Evolutionary conservation across 2,329 filamentous ascomycete species (phyloP), one percentile per base, ranked within the genome.

Genomic region (Monilinia fructicola): DNA sequence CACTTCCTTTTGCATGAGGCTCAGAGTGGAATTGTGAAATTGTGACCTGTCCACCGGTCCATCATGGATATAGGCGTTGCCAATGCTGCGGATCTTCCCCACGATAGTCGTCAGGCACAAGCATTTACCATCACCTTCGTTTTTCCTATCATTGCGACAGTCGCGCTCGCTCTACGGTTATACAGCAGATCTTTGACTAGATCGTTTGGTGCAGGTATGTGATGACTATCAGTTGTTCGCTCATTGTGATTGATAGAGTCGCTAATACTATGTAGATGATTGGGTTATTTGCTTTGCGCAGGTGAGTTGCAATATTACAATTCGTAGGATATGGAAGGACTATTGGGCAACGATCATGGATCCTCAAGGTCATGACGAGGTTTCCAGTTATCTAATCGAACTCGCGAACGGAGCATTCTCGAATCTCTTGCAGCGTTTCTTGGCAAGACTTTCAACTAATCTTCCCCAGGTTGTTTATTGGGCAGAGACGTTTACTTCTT

Each of bases 201-300:
- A 42, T 62, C 59, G 10, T 62, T 62, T 40, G 59, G 16, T 28
- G 44, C 48, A 62, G 59, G 59, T 65, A 50, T 7, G 46, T 53
- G 4, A 31, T 21, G 35, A 28, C n/a, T 77, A 81, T 54, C 71
- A 81, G 11, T 72, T 80, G 2, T 26, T 18, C 31, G 12, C n/a
- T 28, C n/a, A 23, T 35, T 18, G 7, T 35, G 23, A 31, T 21
- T 9, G 16, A 42, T 40, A 16, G 26, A 40, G 7, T 62, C 11
- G 23, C 59, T 60, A 50, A 62, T 6, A 10, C 3, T 14, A 11
- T 21, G 14, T n/a, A 62, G 59, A 62, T 62, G 59, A 62, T 42
- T 62, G 59, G 59, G 46, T 62, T 1, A 62, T 62, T 21, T 62
- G 59, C 23, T 40, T 62, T 53, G 59, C 59, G 12, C 4, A 50